Evolutionary conservation across 169 alveolate genomes (phyloP), one percentile per base, ranked within the genome.

Genomic region (Cryptosporidium sp.): DNA sequence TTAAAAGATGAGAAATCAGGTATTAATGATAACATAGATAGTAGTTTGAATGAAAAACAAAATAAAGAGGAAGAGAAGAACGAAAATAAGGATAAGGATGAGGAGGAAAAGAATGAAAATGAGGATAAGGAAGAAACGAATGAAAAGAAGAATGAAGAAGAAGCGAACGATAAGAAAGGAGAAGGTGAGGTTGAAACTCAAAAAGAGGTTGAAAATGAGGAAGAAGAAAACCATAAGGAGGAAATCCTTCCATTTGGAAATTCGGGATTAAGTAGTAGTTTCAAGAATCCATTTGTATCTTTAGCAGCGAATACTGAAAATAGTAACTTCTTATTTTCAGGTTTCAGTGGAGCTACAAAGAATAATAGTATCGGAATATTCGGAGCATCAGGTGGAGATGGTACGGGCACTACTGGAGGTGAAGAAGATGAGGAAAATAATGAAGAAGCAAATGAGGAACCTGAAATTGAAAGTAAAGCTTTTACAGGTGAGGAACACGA

Each of bases 401-500:
- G 21, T n/a, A 51, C 6, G 65, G 56, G 12, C 37, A 21, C 31
- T 75, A 33, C 18, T 61, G 35, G 29, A 16, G 86, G 21, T 56
- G 39, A n/a, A 6, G 68, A 26, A 3, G 73, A 60, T 37, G 56
- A 67, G 16, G 52, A n/a, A 61, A 52, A 70, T 18, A 21, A 45
- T 9, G 42, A 80, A 26, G 89, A 62, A 12, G 12, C 33, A 62
- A 44, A 42, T 1, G 65, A 80, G n/a, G 89, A 80, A 33, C 53
- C 44, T 18, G 75, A 80, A n/a, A 23, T 29, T 3, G 56, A 45
- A 61, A 60, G 51, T 12, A 80, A 80, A 39, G 69, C 52, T 2
- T 80, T 80, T 37, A 80, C 75, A 0, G 89, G 89, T 33, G 89
- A 80, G 53, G 89, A 80, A n/a, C 26, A 80, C 12, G 89, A 80